Percentiles rank a stretch among this genome's conserved stretches.
These are phyloP conservation scores for Sporothrix pseudoabietina DNA, from an alignment of 2,329 filamentous ascomycete genomes.

Conservation along the genomic window DNA sequence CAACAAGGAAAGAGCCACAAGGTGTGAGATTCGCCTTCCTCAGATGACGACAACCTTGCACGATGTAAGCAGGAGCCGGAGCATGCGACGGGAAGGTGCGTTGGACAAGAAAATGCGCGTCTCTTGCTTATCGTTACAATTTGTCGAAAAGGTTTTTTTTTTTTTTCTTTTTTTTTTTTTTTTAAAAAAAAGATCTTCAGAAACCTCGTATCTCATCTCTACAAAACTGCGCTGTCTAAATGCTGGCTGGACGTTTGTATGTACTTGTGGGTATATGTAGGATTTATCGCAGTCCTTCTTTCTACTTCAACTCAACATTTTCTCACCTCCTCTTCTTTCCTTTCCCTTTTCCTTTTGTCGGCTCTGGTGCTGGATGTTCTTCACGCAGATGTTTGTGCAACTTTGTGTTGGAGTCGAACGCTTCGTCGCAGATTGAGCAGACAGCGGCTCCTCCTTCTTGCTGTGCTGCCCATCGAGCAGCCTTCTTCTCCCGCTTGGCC, in stretches of 20 bases:
- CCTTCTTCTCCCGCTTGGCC: constrained; percentile 35
- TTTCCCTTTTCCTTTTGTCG: not conserved
- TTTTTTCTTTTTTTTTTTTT: not conserved
- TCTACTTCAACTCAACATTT: too few relatives aligned
- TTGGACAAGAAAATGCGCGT: not conserved
- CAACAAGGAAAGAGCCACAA: constrained; percentile 1
- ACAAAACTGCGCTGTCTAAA: constrained; percentile 1
- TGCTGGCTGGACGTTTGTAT: not conserved
- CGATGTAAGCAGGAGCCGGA: not conserved
- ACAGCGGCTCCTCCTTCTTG: constrained; percentile 9
- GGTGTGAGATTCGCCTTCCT: not conserved
- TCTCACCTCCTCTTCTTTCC: constrained; percentile 30
- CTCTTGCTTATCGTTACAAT: not conserved
- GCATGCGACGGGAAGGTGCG: not conserved
- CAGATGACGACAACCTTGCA: not conserved
- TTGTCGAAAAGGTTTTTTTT: too few relatives aligned
- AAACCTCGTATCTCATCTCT: constrained; percentile 23
- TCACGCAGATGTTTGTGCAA: constrained; percentile 34
- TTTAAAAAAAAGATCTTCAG: not conserved
- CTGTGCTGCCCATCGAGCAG: constrained; percentile 30
- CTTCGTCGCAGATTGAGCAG: constrained; percentile 32
- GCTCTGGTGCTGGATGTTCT: constrained; percentile 26
- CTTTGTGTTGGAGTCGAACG: constrained; percentile 34
- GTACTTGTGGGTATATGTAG: constrained; percentile 5
- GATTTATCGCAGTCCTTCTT: not conserved